These are phyloP conservation scores for Limtongia smithiae DNA, from an alignment of 805 yeast genomes.

Conservation along the genomic window DNA sequence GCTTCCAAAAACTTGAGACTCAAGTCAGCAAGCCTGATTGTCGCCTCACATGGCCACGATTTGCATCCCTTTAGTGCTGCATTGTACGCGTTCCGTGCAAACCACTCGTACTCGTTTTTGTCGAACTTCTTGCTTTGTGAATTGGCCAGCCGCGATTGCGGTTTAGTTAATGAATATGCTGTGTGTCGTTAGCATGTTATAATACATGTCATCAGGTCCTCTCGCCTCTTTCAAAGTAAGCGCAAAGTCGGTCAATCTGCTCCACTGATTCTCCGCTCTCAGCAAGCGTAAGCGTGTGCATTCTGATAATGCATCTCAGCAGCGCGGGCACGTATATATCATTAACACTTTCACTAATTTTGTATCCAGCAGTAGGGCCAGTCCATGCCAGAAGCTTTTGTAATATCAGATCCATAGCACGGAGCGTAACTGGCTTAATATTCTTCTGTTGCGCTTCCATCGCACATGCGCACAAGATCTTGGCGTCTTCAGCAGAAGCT, in stretches of 20 bases:
- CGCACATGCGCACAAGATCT: conserved; percentile 17
- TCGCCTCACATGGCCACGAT: conserved; percentile 17
- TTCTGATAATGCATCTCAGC: conserved; percentile 19
- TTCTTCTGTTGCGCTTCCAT: conserved; percentile 20
- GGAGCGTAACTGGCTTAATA: conserved; percentile 13
- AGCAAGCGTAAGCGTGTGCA: conserved; percentile 5
- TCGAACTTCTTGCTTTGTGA: conserved; percentile 1
- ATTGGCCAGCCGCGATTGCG: not conserved
- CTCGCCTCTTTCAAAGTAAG: conserved; percentile 16
- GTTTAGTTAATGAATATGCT: conserved; percentile 12
- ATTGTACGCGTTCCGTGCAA: conserved; percentile 20
- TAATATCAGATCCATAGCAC: conserved; percentile 15
- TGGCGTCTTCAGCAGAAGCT: conserved; percentile 1
- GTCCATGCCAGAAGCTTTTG: conserved; percentile 1
- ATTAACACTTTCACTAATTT: not conserved
- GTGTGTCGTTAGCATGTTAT: too few species aligned
- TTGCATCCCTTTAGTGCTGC: conserved; percentile 18
- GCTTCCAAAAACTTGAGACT: conserved; percentile 15
- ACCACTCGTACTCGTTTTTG: conserved; percentile 17
- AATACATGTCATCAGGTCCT: too few species aligned
- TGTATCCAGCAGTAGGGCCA: not conserved
- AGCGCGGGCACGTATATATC: conserved; percentile 11
- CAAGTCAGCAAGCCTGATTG: conserved; percentile 11
- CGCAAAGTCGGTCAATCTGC: conserved; percentile 9
- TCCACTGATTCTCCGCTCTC: not conserved